Evolutionary conservation across 1,139 yeast species (phyloP).

Genomic region (Hansenula sp.): DNA sequence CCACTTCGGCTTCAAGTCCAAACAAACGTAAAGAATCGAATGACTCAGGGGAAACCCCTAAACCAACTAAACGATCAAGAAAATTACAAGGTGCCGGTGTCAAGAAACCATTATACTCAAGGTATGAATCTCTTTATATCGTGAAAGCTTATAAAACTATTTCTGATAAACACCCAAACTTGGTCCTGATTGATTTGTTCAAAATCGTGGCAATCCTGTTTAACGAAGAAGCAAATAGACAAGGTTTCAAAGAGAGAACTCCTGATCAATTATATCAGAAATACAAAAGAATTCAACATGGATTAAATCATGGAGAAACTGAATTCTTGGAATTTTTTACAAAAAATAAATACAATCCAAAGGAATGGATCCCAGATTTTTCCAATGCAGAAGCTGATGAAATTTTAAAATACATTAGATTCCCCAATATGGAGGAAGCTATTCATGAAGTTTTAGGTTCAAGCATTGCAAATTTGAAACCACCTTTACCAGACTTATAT

Average conservation of each 20-base stretch:
- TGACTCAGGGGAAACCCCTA: background rate
- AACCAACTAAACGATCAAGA: constrained; percentile 17
- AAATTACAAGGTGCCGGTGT: constrained; percentile 23
- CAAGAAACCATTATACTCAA: constrained; percentile 22
- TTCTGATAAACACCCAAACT: constrained; percentile 14
- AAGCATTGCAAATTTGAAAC: constrained; percentile 4
- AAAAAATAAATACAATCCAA: constrained; percentile 14
- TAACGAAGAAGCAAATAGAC: constrained; percentile 17
- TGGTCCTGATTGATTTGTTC: constrained; percentile 19
- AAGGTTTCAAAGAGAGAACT: constrained; percentile 21
- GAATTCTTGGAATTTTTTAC: constrained; percentile 18
- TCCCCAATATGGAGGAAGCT: constrained; percentile 15
- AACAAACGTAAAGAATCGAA: constrained; percentile 2
- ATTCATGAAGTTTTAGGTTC: constrained; percentile 12
- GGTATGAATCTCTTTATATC: constrained; percentile 21
- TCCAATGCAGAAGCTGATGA: constrained; percentile 6
- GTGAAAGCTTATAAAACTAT: constrained; percentile 19
- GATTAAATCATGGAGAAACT: constrained; percentile 19
- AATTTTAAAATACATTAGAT: constrained; percentile 11
- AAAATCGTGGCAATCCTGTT: constrained; percentile 18
- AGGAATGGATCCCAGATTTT: constrained; percentile 23
- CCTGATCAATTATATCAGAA: constrained; percentile 24
- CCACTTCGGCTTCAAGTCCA: background rate
- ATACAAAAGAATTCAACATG: constrained; percentile 22
- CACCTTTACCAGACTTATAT: background rate